Conservation (phyloP, 2,329 filamentous ascomycete genomes). For the Colletotrichum sp. region DNA sequence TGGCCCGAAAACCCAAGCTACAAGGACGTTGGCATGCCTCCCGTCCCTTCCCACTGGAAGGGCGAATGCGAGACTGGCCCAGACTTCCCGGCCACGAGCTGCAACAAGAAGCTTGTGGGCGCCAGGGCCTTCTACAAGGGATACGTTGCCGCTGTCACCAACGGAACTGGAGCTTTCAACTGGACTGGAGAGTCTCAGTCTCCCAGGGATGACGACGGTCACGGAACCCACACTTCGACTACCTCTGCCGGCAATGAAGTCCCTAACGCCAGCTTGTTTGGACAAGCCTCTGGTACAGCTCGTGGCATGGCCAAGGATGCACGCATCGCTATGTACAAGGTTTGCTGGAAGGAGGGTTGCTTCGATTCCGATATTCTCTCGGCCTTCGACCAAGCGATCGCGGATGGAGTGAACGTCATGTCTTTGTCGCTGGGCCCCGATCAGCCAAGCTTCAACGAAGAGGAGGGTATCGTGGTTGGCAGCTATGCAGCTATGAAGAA, state of each 20-base stretch:
- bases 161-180: not conserved
- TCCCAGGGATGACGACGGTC: not conserved
- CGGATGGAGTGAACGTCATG: constrained; percentile 10
- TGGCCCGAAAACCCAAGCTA: constrained; percentile 21
- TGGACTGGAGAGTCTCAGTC: not conserved
- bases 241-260: not conserved
- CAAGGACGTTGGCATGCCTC: constrained; percentile 4
- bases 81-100: not conserved
- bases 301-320: constrained; percentile 1
- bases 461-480: not conserved
- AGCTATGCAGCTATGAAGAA: not conserved
- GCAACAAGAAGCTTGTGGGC: constrained; percentile 21
- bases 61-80: constrained; percentile 6
- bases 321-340: constrained; percentile 7
- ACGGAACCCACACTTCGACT: constrained; percentile 6
- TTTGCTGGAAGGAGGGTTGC: not conserved
- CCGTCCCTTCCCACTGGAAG: constrained; percentile 13
- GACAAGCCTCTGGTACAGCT: constrained; percentile 5
- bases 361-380: not conserved
- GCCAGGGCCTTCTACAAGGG: constrained; percentile 13
- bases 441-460: not conserved
- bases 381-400: constrained; percentile 6
- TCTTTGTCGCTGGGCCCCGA: not conserved
- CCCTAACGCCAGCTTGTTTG: not conserved
- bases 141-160: not conserved